Base-by-base conservation (phyloP, 176 grass and related monocot species). In the Bonia amplexicaulis region DNA sequence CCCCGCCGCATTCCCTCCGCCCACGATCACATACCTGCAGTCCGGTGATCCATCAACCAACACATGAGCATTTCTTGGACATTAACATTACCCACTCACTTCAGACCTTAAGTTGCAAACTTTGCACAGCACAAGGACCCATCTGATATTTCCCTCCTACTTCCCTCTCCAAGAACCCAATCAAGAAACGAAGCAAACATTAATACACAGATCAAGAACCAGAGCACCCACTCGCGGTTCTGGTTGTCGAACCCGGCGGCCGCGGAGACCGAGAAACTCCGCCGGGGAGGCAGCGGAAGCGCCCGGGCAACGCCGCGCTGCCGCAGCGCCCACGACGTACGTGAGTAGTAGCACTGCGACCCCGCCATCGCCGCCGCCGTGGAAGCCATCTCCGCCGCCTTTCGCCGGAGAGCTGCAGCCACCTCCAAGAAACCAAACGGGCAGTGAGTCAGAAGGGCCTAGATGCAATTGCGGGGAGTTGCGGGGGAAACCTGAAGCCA, bases 11-110 rank as follows among this genome's bases (percentile, higher is more conserved):
- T 97, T 97, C 45, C 95, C 95, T 68, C 95, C 95, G 9, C 92
- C 95, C 54, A 97, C 95, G 44, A 97, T 97, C 74, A 97, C 92
- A 84, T 91, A 97, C 66, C 95, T 97, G 89, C 59, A 84, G 25
- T 6, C 12, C 41, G 63, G 49, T 40, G 60, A 55, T 9, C 15
- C 54, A 71, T 19, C 54, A 57, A 57, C 17, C 52, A 55, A 20
- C 52, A 3, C n/a, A 55, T 74, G 39, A 74, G 17, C 70, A 74
- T 47, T 35, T 23, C 15, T n/a, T 29, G 14, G 5, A 9, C 53
- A 57, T 22, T 9, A 57, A 73, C 45, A 27, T 12, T 31, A 40
- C 41, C 26, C 20, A 5, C 22, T 23, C 51, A 29, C 48, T 61
- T 6, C 12, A 46, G 6, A 37, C 55, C 57, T 46, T 37, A 63